Conservation (phyloP, 2,329 filamentous ascomycete genomes). For the Alternaria sp. region DNA sequence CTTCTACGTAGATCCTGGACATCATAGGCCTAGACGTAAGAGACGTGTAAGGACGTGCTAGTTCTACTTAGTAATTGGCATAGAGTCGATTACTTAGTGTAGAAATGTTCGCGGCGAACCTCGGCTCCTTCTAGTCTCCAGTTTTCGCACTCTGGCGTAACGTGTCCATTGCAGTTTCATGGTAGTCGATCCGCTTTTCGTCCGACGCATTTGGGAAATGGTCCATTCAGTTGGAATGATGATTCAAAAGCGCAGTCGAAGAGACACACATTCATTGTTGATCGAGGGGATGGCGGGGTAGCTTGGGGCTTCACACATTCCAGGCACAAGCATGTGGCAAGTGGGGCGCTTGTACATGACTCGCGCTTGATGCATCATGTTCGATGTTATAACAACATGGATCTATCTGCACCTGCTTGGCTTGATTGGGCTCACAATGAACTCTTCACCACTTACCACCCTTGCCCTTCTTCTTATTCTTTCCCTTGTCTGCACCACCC, state of each 20-base stretch:
- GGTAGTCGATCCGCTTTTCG: constrained; percentile 5
- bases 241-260: neutral
- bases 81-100: constrained; percentile 1
- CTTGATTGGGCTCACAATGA: neutral
- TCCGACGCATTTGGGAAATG: neutral
- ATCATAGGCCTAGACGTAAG: constrained; percentile 3
- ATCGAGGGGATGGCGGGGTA: constrained; percentile 10
- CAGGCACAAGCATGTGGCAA: neutral
- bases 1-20: constrained; percentile 11
- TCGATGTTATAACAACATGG: neutral
- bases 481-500: constrained; percentile 43
- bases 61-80: constrained; percentile 7
- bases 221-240: neutral
- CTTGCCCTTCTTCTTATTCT: constrained; percentile 50
- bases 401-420: neutral
- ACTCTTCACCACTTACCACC: constrained; percentile 40
- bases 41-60: constrained; percentile 1
- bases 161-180: neutral
- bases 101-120: constrained; percentile 17
- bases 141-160: constrained; percentile 8
- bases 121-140: constrained; percentile 18
- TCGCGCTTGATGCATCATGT: constrained; percentile 6
- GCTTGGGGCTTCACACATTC: constrained; percentile 6
- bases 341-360: constrained; percentile 13
- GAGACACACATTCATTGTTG: neutral